These are phyloP conservation scores for Monosporascus sp. DNA, from an alignment of 2,329 filamentous ascomycete species.

Conservation along the genomic window DNA sequence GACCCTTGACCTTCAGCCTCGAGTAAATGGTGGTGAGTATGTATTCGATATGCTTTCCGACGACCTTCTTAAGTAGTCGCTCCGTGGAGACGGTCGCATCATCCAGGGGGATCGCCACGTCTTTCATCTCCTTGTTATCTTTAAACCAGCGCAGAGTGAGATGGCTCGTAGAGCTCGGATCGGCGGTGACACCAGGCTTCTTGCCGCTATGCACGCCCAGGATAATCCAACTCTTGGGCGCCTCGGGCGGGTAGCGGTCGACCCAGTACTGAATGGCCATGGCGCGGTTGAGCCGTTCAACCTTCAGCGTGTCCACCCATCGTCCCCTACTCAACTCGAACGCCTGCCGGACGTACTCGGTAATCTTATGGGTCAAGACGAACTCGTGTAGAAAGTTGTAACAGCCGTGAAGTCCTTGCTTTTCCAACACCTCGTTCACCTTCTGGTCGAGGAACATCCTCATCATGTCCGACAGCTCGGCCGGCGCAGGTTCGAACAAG, in stretches of 20 bases:
- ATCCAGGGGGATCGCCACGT: conserved; percentile 64
- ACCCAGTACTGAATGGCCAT: conserved; percentile 91
- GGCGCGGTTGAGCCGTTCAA: conserved; percentile 76
- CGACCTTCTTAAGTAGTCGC: conserved; percentile 64
- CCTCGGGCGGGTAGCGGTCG: conserved; percentile 48
- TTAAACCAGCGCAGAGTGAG: conserved; percentile 77
- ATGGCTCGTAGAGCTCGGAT: conserved; percentile 44
- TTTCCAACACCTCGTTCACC: conserved; percentile 65
- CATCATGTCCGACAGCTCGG: conserved; percentile 55
- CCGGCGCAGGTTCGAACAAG: conserved; percentile 66
- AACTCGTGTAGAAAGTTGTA: conserved; percentile 86
- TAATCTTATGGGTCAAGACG: conserved; percentile 84
- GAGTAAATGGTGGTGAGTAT: conserved; percentile 63
- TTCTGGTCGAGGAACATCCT: conserved; percentile 62
- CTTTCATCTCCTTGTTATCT: conserved; percentile 68
- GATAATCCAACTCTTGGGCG: conserved; percentile 84
- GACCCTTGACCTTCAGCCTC: conserved; percentile 52
- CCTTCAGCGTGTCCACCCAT: conserved; percentile 73
- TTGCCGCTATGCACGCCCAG: conserved; percentile 71
- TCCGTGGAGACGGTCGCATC: conserved; percentile 67
- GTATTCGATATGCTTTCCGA: conserved; percentile 68
- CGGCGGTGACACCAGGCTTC: conserved; percentile 33
- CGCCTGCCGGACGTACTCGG: conserved; percentile 74
- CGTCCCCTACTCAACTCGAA: conserved; percentile 59
- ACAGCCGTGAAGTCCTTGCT: conserved; percentile 70